A percentile compares a stretch with the other conserved stretches of the same genome.
Conservation (phyloP, 2,329 filamentous ascomycete species). For the Paramyrothecium roridum region DNA sequence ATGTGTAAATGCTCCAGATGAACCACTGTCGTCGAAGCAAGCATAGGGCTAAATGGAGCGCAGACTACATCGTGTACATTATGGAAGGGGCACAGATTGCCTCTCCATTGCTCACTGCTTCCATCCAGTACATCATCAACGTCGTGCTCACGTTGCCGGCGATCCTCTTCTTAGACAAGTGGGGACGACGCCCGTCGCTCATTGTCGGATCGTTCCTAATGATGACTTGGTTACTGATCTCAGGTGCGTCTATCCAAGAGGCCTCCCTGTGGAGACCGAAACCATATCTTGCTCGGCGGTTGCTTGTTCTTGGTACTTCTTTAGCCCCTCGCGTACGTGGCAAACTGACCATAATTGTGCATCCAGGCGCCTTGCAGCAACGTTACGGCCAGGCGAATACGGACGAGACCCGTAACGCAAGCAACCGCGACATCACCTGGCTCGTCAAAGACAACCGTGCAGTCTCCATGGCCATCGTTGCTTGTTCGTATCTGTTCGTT, state of each 20-base stretch:
- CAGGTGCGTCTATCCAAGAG: slow-evolving; percentile 34
- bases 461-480: slow-evolving; percentile 59
- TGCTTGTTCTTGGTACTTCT: neutral
- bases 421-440: slow-evolving; percentile 53
- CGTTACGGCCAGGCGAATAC: slow-evolving; percentile 51
- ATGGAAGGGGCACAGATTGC: slow-evolving; percentile 56
- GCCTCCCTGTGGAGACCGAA: no score
- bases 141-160: slow-evolving; percentile 57
- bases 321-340: neutral
- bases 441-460: slow-evolving; percentile 47
- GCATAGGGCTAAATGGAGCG: neutral
- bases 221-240: slow-evolving; percentile 60
- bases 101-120: slow-evolving; percentile 55
- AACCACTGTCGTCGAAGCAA: neutral
- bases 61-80: slow-evolving; percentile 57
- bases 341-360: slow-evolving; percentile 1
- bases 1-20: slow-evolving; percentile 31
- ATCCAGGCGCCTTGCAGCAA: slow-evolving; percentile 51
- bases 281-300: neutral
- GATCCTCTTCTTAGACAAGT: slow-evolving; percentile 56
- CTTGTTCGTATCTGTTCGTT: slow-evolving; percentile 61
- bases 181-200: slow-evolving; percentile 55
- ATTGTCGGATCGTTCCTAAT: slow-evolving; percentile 55
- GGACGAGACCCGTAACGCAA: slow-evolving; percentile 29
- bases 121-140: slow-evolving; percentile 64